phyloP scores from a whole-genome alignment of 2,329 filamentous ascomycete genomes.

The Exophiala sideris region DNA sequence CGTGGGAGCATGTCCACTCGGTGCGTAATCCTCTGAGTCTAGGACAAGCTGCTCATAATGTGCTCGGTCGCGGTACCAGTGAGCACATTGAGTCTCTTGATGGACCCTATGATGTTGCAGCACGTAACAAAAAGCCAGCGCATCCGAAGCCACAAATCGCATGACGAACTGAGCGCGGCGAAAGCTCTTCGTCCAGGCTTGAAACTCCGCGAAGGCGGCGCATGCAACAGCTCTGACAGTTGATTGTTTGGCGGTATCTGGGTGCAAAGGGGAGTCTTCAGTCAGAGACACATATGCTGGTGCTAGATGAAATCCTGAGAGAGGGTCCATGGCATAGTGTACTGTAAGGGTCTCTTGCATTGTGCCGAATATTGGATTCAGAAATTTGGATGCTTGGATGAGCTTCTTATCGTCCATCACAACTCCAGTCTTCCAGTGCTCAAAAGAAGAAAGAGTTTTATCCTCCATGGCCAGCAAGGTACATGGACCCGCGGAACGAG shows the following conservation, averaged over 20 bases:
- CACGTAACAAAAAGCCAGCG: slow-evolving; percentile 51
- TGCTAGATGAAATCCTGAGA: slow-evolving; percentile 58
- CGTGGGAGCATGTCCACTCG: slow-evolving; percentile 35
- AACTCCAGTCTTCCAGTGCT: too few relatives aligned
- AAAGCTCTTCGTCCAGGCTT: slow-evolving; percentile 27
- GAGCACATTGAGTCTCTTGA: slow-evolving; percentile 33
- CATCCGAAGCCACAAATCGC: slow-evolving; percentile 50
- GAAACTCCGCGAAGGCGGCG: slow-evolving; percentile 22
- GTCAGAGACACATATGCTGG: slow-evolving; percentile 42
- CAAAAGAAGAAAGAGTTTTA: too few relatives aligned
- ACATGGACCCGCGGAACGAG: too few relatives aligned
- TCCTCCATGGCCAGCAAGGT: too few relatives aligned
- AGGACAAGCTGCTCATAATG: slow-evolving; percentile 42
- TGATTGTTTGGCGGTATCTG: slow-evolving; percentile 8
- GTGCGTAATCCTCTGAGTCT: slow-evolving; percentile 42
- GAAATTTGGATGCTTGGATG: background rate
- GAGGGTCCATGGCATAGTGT: slow-evolving; percentile 51
- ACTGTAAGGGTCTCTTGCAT: slow-evolving; percentile 34
- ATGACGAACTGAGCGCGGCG: slow-evolving; percentile 35
- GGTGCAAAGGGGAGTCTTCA: slow-evolving; percentile 39
- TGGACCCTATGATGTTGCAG: slow-evolving; percentile 43
- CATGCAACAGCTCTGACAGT: too few relatives aligned
- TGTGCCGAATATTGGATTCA: slow-evolving; percentile 46
- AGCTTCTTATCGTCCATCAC: background rate
- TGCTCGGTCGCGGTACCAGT: slow-evolving; percentile 44